phyloP scores from a whole-genome alignment of 78 protist species.

The Dictyostelium purpureum region DNA sequence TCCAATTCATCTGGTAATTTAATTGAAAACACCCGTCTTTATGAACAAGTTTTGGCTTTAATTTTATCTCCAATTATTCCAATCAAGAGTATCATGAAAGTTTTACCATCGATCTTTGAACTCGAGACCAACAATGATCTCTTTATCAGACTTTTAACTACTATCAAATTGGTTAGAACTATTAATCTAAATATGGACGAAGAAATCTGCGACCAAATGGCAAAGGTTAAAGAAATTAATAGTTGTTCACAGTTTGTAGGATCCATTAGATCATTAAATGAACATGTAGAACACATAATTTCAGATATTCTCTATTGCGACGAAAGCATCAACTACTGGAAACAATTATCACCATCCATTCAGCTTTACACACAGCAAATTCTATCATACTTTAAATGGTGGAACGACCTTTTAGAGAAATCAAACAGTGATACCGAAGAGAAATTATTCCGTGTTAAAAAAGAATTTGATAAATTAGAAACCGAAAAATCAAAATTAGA shows the following conservation, averaged over 20 bases:
- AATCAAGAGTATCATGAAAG: slow-evolving; percentile 30
- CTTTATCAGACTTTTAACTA: slow-evolving; percentile 14
- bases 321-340: slow-evolving; percentile 10
- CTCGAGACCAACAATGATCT: slow-evolving; percentile 16
- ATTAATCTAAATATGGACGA: neutral
- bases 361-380: slow-evolving; percentile 6
- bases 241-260: neutral
- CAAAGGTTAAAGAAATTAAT: neutral
- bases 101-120: slow-evolving; percentile 46
- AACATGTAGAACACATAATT: neutral
- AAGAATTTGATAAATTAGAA: slow-evolving; percentile 57
- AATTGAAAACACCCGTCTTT: neutral
- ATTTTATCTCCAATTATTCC: slow-evolving; percentile 42
- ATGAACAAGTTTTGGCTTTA: slow-evolving; percentile 24
- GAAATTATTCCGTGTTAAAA: slow-evolving; percentile 25
- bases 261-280: neutral
- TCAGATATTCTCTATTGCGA: slow-evolving; percentile 2
- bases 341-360: neutral
- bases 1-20: neutral
- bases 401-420: slow-evolving; percentile 7
- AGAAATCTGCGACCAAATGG: neutral
- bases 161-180: slow-evolving; percentile 12
- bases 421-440: slow-evolving; percentile 13
- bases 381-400: slow-evolving; percentile 49
- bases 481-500: slow-evolving; percentile 31